phyloP scores from a whole-genome alignment of 2,329 filamentous ascomycete species.

The Rhinocladiella similis region DNA sequence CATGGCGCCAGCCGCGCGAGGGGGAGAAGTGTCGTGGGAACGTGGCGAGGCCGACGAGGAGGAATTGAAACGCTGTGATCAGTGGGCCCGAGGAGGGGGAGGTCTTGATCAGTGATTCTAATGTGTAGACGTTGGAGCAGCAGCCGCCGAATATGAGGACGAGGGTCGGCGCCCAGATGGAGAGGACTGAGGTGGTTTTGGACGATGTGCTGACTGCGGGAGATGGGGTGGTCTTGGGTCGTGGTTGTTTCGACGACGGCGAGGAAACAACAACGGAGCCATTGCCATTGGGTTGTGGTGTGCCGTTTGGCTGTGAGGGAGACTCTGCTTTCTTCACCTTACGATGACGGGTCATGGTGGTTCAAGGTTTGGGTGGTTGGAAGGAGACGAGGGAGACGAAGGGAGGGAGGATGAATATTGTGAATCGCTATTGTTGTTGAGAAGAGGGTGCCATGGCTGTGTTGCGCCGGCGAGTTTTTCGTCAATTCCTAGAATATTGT shows the following conservation, averaged over 20 bases:
- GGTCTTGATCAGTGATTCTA: slow-evolving; percentile 91
- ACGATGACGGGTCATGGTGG: not conserved
- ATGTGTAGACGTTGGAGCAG: slow-evolving; percentile 93
- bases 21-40: slow-evolving; percentile 72
- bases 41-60: slow-evolving; percentile 77
- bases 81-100: slow-evolving; percentile 82
- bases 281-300: no score
- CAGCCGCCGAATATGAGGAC: slow-evolving; percentile 92
- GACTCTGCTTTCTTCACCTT: not conserved
- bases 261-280: no score
- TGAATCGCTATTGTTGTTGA: no score
- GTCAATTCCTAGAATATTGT: no score
- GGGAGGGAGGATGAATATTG: no score
- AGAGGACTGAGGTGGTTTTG: slow-evolving; percentile 13
- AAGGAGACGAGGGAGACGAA: no score
- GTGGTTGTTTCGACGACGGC: no score
- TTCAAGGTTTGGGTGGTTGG: no score
- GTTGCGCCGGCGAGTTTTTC: no score
- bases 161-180: slow-evolving; percentile 57
- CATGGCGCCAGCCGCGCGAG: slow-evolving; percentile 56
- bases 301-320: not conserved
- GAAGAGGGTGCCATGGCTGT: no score
- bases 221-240: not conserved
- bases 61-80: slow-evolving; percentile 85
- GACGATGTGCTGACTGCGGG: not conserved